These are phyloP conservation scores for Cardamine chenopodiifolia DNA, from an alignment of 345 rosid genomes.

Conservation along the genomic window DNA sequence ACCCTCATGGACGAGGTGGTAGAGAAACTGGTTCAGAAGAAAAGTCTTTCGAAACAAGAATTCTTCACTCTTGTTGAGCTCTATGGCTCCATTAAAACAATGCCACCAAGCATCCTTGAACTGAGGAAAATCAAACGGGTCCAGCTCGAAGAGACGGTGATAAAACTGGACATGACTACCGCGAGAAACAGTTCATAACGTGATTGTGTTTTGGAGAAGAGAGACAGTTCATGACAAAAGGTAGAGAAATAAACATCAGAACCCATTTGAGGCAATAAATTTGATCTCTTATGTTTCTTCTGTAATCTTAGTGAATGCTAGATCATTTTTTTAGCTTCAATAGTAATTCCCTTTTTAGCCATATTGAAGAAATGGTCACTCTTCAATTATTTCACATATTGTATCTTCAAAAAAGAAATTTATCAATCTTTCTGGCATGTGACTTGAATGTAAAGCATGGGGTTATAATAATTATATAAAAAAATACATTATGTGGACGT, in stretches of 20 bases:
- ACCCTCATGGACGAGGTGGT: slow-evolving; percentile 76
- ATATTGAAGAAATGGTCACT: neutral
- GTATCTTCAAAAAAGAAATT: neutral
- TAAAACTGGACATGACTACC: slow-evolving; percentile 40
- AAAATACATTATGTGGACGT: no score
- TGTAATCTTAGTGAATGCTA: slow-evolving; percentile 22
- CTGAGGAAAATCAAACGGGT: slow-evolving; percentile 63
- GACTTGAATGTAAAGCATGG: slow-evolving; percentile 22
- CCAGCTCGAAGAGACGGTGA: slow-evolving; percentile 56
- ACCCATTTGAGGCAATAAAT: slow-evolving; percentile 6
- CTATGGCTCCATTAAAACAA: slow-evolving; percentile 60
- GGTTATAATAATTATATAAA: no score
- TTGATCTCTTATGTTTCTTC: neutral
- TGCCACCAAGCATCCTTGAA: slow-evolving; percentile 70
- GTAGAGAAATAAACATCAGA: neutral
- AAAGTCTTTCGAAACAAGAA: slow-evolving; percentile 75
- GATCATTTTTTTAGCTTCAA: slow-evolving; percentile 9
- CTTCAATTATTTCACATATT: neutral
- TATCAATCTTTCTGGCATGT: neutral
- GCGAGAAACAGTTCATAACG: slow-evolving; percentile 29
- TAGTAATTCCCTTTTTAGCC: neutral
- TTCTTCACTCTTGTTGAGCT: slow-evolving; percentile 65
- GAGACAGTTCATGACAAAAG: neutral
- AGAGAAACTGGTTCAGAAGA: slow-evolving; percentile 67
- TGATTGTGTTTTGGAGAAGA: neutral